Conservation (phyloP, 116 monocot genomes). For the Posidonia oceanica region DNA sequence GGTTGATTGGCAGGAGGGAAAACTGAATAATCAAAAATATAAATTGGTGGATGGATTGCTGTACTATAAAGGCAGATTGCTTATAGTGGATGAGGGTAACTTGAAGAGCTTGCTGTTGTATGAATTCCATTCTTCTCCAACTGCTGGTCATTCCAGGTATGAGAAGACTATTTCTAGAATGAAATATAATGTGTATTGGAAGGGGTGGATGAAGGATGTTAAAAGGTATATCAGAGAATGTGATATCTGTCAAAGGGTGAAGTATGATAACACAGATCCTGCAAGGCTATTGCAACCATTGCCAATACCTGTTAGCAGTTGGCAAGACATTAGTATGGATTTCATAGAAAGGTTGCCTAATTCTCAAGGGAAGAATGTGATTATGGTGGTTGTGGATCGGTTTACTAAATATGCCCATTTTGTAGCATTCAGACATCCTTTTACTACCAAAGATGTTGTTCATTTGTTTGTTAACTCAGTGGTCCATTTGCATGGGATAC, state of each 20-base stretch:
- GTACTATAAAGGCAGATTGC: too few species aligned
- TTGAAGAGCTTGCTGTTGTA: not conserved
- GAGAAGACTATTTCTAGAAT: not conserved
- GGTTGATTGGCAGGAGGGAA: too few species aligned
- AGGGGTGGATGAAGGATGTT: too few species aligned
- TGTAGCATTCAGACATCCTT: conserved; percentile 4
- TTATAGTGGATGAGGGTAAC: too few species aligned
- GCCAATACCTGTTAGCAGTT: not conserved
- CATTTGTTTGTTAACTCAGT: not conserved
- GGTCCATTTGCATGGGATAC: not conserved
- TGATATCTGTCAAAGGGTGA: not conserved
- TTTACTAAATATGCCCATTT: conserved; percentile 4
- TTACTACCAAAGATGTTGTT: too few species aligned
- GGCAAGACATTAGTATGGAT: not conserved
- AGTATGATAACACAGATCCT: not conserved
- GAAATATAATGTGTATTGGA: not conserved
- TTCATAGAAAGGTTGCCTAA: conserved; percentile 5
- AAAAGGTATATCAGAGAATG: not conserved
- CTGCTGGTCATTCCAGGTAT: not conserved
- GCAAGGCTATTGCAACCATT: conserved; percentile 9
- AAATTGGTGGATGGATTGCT: too few species aligned
- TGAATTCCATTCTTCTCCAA: not conserved
- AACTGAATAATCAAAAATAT: too few species aligned
- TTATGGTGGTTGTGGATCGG: conserved; percentile 7
- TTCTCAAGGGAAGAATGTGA: not conserved